Evolutionary conservation across 2,329 filamentous ascomycete species (phyloP).

Genomic region (Exophiala viscosa): DNA sequence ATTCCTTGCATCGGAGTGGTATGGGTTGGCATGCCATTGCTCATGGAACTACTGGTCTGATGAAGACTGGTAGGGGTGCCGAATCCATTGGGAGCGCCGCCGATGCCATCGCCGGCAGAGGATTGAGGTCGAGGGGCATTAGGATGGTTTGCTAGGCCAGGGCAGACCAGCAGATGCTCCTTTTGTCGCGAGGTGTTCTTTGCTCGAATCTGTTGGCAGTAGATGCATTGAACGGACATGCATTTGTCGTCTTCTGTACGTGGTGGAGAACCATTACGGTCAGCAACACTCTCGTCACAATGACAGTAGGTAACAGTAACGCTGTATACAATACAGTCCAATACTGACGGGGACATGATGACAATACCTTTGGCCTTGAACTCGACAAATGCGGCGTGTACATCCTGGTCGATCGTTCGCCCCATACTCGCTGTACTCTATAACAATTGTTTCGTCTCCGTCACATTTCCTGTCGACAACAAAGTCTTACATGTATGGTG

Average conservation of each 20-base stretch:
- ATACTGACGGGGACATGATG: constrained; percentile 33
- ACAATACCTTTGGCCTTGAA: constrained; percentile 49
- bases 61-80: constrained; percentile 41
- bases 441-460: too few species aligned
- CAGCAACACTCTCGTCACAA: constrained; percentile 14
- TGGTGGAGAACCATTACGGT: constrained; percentile 15
- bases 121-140: constrained; percentile 43
- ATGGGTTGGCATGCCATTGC: constrained; percentile 44
- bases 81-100: constrained; percentile 43
- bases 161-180: constrained; percentile 50
- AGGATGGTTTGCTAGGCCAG: constrained; percentile 45
- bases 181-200: constrained; percentile 53
- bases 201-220: constrained; percentile 51
- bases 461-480: too few species aligned
- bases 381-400: constrained; percentile 52
- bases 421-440: constrained; percentile 38
- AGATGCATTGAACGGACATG: constrained; percentile 52
- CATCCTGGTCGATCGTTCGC: constrained; percentile 51
- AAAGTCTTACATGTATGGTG: too few species aligned
- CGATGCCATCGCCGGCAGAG: constrained; percentile 37
- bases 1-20: constrained; percentile 42
- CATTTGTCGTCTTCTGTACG: constrained; percentile 37
- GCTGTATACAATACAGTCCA: constrained; percentile 29
- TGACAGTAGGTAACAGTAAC: constrained; percentile 20
- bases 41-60: constrained; percentile 41